These are phyloP conservation scores for Coprinopsis marcescibilis DNA, from an alignment of 768 basidiomycete genomes.

Conservation along the genomic window DNA sequence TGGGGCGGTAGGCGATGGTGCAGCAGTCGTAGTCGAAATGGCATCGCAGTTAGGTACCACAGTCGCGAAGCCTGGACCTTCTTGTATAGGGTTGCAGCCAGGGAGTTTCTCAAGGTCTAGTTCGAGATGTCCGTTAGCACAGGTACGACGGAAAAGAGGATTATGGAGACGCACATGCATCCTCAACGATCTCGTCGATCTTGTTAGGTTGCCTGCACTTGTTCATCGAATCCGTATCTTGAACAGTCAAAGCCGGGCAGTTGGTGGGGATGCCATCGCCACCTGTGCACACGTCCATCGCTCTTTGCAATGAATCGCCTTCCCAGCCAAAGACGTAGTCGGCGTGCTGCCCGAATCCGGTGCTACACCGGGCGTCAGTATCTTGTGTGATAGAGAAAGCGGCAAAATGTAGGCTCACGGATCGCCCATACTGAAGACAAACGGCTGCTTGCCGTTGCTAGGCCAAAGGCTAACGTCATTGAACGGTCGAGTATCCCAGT, in stretches of 20 bases:
- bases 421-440: conserved; percentile 15
- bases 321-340: conserved; percentile 12
- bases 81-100: conserved; percentile 8
- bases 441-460: conserved; percentile 10
- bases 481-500: conserved; percentile 13
- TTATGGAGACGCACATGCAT: neutral
- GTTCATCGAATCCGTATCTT: conserved; percentile 9
- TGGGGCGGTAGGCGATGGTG: conserved; percentile 7
- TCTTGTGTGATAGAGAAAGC: neutral
- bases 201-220: conserved; percentile 1
- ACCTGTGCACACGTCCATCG: conserved; percentile 8
- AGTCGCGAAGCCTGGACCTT: conserved; percentile 2
- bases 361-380: neutral
- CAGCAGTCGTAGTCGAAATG: conserved; percentile 5
- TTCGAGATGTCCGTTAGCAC: neutral
- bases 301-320: conserved; percentile 9
- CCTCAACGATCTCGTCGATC: conserved; percentile 4
- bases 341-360: conserved; percentile 9
- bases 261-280: conserved; percentile 9
- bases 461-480: conserved; percentile 10
- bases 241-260: conserved; percentile 8
- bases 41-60: conserved; percentile 8
- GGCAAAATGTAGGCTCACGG: conserved; percentile 5
- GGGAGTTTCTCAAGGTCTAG: conserved; percentile 5
- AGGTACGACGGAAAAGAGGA: neutral